Evolutionary conservation across 1,284 basidiomycete genomes (phyloP), one percentile per base, ranked within the genome.

Genomic region (Apiotrichum veenhuisii): DNA sequence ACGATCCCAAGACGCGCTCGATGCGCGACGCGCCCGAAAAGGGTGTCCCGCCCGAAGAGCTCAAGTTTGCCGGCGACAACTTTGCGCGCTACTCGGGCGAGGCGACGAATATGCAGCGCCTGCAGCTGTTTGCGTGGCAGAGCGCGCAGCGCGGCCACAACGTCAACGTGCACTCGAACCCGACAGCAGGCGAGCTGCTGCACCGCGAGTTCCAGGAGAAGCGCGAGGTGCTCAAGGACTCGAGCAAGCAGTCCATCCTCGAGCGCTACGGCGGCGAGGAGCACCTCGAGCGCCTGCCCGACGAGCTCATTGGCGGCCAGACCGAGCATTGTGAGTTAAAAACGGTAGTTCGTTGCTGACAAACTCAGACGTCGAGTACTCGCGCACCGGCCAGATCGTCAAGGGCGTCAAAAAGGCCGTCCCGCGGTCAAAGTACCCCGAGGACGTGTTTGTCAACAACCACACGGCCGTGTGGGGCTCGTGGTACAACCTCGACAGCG

Each of bases 121-220:
- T 98, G 11, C 95, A 98, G 73, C 81, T 97, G 22, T 99, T 98
- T 72, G 96, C 96, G 0, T 98, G 94, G 94, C 91, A 98, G 76
- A 91, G 93, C 22, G 88, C 90, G 33, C 85, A 89, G 44, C 84
- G 89, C 8, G 96, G 96, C 1, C 94, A 94, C 71, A 91, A 97
- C 70, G 86, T 98, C 23, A 92, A 98, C 76, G 80, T 97, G 59
- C 92, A 96, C 69, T 91, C 96, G 46, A 97, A 97, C 69, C 95
- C 95, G 1, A 99, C 93, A 0, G 89, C 95, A 62, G 93, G 94
- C 58, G 87, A 97, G 77, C 81, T 95, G 26, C 81, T 97, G 46
- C 94, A 95, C 74, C 83, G 87, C 44, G 89, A 98, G 70, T 98
- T 89, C 80, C 84, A 84, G 65, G 81, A 93, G 69, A 95, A 92